phyloP scores from a whole-genome alignment of 306 rosid genomes.

The Alnus glutinosa region DNA sequence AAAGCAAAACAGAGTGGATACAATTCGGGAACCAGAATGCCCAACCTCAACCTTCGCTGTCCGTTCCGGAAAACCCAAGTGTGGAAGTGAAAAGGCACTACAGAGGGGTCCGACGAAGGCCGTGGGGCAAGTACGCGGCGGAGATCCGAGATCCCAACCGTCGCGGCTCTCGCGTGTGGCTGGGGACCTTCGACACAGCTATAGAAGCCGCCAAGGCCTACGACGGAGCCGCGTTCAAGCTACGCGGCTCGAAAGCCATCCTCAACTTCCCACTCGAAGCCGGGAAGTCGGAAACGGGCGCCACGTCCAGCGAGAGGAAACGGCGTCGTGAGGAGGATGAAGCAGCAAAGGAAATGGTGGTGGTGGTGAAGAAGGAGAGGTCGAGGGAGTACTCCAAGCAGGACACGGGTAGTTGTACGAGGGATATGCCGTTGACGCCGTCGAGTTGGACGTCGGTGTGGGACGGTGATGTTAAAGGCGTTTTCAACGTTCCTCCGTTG shows the following conservation, averaged over 20 bases:
- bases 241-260: slow-evolving; percentile 83
- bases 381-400: slow-evolving; percentile 21
- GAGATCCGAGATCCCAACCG: slow-evolving; percentile 86
- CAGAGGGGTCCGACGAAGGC: slow-evolving; percentile 75
- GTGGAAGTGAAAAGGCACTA: slow-evolving; percentile 39
- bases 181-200: slow-evolving; percentile 81
- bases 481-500: slow-evolving; percentile 61
- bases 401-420: not conserved
- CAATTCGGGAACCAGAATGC: slow-evolving; percentile 39
- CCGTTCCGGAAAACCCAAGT: not conserved
- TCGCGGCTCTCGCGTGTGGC: slow-evolving; percentile 79
- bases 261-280: slow-evolving; percentile 77
- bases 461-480: slow-evolving; percentile 62
- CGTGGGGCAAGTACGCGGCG: slow-evolving; percentile 91
- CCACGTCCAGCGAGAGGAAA: slow-evolving; percentile 28
- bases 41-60: not conserved
- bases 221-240: slow-evolving; percentile 75
- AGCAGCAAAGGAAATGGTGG: slow-evolving; percentile 25
- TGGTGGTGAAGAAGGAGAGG: slow-evolving; percentile 56
- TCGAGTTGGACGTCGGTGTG: slow-evolving; percentile 60
- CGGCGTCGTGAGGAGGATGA: slow-evolving; percentile 45
- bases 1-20: slow-evolving; percentile 65
- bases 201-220: slow-evolving; percentile 86
- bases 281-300: slow-evolving; percentile 4
- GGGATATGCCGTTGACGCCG: slow-evolving; percentile 80